Percentiles rank a stretch among this genome's conserved stretches.
phyloP scores from a whole-genome alignment of 73 alveolate species.

The Uronychia binucleata region DNA sequence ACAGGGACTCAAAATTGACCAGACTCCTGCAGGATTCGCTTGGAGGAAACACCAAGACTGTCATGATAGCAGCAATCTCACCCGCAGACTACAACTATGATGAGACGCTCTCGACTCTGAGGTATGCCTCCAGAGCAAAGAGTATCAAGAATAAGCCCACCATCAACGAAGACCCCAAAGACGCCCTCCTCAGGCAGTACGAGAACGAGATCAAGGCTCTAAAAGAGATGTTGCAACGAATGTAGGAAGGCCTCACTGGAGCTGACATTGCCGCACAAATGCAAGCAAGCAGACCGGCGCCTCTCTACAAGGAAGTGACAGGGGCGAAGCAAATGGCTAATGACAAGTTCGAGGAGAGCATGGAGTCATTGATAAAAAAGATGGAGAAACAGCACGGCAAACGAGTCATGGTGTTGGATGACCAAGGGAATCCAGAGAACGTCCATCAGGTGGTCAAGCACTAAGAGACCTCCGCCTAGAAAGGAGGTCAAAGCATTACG shows the following conservation, averaged over 20 bases:
- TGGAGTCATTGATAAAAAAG: neutral
- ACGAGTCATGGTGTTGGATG: neutral
- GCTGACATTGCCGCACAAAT: too few relatives aligned
- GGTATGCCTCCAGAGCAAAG: slow-evolving; percentile 98
- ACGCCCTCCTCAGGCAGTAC: slow-evolving; percentile 80
- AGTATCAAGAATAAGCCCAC: slow-evolving; percentile 92
- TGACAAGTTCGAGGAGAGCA: slow-evolving; percentile 21
- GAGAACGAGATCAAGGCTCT: slow-evolving; percentile 85
- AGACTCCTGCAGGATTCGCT: slow-evolving; percentile 88
- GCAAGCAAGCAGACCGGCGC: too few relatives aligned
- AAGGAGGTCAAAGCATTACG: too few relatives aligned
- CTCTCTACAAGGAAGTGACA: too few relatives aligned
- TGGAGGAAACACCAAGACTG: slow-evolving; percentile 98
- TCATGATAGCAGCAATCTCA: slow-evolving; percentile 96
- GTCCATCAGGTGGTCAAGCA: neutral
- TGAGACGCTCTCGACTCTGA: slow-evolving; percentile 94
- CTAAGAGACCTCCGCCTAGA: neutral
- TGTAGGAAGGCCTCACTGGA: too few relatives aligned
- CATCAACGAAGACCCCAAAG: slow-evolving; percentile 93
- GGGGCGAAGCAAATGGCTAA: neutral
- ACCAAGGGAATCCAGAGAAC: neutral
- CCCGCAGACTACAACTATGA: slow-evolving; percentile 98
- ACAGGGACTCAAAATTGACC: slow-evolving; percentile 74
- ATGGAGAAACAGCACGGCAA: slow-evolving; percentile 5
- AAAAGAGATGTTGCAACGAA: slow-evolving; percentile 10